Conservation (phyloP, 192 early-diverging fungal species). For the Entomortierella beljakovae region DNA sequence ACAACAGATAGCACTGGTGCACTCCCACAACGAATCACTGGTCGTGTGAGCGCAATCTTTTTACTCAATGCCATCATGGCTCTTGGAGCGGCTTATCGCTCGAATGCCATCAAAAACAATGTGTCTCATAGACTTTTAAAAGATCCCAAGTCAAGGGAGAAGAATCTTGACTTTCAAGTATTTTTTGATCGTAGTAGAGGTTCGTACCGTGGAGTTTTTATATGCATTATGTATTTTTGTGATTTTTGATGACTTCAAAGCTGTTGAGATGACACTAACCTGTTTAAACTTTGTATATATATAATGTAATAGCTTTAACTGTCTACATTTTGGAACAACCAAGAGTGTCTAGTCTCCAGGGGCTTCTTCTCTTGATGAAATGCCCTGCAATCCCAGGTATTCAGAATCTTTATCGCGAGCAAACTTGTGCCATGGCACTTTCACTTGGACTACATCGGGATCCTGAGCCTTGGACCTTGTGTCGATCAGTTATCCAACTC, state of each 20-base stretch:
- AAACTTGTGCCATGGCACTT: constrained; percentile 52
- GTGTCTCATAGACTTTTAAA: constrained; percentile 18
- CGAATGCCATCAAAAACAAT: constrained; percentile 43
- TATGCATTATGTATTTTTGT: neutral
- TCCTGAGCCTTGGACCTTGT: constrained; percentile 46
- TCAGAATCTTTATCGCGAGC: constrained; percentile 49
- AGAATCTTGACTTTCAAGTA: constrained; percentile 19
- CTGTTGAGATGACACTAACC: too few relatives aligned
- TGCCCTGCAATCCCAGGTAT: constrained; percentile 45
- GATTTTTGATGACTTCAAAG: neutral
- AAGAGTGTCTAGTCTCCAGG: constrained; percentile 39
- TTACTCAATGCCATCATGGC: constrained; percentile 50
- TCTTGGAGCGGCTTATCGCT: constrained; percentile 43
- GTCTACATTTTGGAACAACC: constrained; percentile 45
- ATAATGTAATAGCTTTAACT: constrained; percentile 24
- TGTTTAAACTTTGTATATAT: neutral
- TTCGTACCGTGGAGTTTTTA: neutral
- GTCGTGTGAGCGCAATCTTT: constrained; percentile 45
- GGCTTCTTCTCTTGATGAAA: constrained; percentile 43
- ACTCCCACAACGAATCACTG: constrained; percentile 42
- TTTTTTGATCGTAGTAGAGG: constrained; percentile 39
- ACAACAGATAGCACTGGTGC: neutral
- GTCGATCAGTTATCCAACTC: constrained; percentile 42
- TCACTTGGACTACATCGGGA: constrained; percentile 47
- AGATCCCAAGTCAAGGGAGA: constrained; percentile 1